These are phyloP conservation scores for Coprinopsis cinerea DNA, from an alignment of 768 basidiomycete species.

Conservation along the genomic window DNA sequence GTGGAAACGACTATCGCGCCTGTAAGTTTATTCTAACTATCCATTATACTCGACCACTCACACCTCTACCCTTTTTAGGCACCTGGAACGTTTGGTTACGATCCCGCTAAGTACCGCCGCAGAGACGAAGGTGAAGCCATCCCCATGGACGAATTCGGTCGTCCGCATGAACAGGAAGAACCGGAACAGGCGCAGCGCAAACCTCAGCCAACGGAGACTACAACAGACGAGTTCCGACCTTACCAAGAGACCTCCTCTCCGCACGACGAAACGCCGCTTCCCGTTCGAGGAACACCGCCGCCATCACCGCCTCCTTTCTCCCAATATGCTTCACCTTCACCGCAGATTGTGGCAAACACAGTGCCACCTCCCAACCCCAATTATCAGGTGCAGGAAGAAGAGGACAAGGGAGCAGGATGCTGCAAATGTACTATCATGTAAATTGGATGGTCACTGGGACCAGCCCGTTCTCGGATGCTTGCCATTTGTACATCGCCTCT, in stretches of 20 bases:
- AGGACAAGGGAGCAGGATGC: conserved; percentile 54
- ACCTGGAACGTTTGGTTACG: conserved; percentile 79
- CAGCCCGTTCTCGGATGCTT: neutral
- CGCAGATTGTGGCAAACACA: conserved; percentile 9
- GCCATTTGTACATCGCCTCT: too few relatives aligned
- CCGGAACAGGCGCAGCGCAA: too few relatives aligned
- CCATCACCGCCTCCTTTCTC: conserved; percentile 61
- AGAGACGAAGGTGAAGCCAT: conserved; percentile 39
- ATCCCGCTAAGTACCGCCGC: conserved; percentile 63
- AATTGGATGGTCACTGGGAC: conserved; percentile 20
- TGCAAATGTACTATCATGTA: conserved; percentile 87
- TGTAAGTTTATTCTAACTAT: conserved; percentile 34
- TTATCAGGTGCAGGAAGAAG: conserved; percentile 23
- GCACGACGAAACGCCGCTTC: conserved; percentile 25
- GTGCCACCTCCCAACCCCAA: conserved; percentile 4
- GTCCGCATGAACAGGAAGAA: conserved; percentile 22
- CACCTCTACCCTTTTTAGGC: conserved; percentile 41
- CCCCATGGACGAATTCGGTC: conserved; percentile 65
- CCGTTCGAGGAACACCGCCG: conserved; percentile 30
- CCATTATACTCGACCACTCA: neutral
- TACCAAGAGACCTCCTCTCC: conserved; percentile 17
- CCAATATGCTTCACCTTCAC: conserved; percentile 38
- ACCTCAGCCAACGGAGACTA: conserved; percentile 13
- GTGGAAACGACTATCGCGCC: conserved; percentile 39
- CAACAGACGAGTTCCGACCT: conserved; percentile 15